Conservation (phyloP, 371 early-diverging fungal species). For the Syncephalastrum sp. region DNA sequence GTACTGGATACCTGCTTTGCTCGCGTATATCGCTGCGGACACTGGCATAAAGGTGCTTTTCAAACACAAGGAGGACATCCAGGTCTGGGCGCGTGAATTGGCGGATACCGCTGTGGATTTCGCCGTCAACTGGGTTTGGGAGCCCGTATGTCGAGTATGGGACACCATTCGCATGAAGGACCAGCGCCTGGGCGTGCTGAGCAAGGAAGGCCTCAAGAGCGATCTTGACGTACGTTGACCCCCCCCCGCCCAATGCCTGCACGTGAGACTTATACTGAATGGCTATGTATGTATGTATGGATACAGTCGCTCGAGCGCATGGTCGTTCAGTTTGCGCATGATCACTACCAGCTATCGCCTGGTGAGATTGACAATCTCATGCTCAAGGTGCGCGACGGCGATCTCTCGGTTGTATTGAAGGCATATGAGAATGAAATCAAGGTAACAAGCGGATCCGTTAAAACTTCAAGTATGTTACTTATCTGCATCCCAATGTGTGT, state of each 20-base stretch:
- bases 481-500: too few relatives aligned
- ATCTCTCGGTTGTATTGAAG: conserved; percentile 74
- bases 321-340: conserved; percentile 80
- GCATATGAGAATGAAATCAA: conserved; percentile 81
- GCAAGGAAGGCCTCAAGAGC: conserved; percentile 73
- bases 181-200: conserved; percentile 68
- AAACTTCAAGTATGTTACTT: neutral
- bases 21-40: conserved; percentile 39
- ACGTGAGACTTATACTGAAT: neutral
- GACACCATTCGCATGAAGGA: conserved; percentile 86
- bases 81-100: conserved; percentile 40
- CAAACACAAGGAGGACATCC: conserved; percentile 52
- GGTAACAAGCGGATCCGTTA: conserved; percentile 24
- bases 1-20: conserved; percentile 60
- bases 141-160: conserved; percentile 75
- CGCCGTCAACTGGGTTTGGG: conserved; percentile 75
- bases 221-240: conserved; percentile 68
- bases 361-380: conserved; percentile 39
- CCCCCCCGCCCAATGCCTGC: neutral
- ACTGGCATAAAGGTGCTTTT: conserved; percentile 35
- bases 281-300: neutral
- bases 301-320: conserved; percentile 81
- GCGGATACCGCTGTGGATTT: conserved; percentile 59
- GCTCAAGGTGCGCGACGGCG: conserved; percentile 67
- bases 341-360: conserved; percentile 47